These are phyloP conservation scores for Funneliformis caledonium DNA, from an alignment of 371 early-diverging fungal genomes.

Conservation along the genomic window DNA sequence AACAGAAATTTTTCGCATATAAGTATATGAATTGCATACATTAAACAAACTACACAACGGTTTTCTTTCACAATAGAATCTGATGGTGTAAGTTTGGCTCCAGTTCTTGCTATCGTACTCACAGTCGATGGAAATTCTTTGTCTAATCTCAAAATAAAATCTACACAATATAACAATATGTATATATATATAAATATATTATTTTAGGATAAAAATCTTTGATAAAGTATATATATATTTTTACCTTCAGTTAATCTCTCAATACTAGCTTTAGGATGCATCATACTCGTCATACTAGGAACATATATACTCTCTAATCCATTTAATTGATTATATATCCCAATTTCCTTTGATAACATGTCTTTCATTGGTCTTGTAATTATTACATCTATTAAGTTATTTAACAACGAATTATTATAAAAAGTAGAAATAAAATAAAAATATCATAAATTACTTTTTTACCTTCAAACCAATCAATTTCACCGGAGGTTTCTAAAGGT, in stretches of 20 bases:
- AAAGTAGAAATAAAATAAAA: conserved; percentile 33
- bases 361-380: conserved; percentile 85
- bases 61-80: conserved; percentile 49
- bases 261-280: conserved; percentile 65
- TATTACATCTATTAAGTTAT: conserved; percentile 47
- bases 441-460: conserved; percentile 4
- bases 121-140: conserved; percentile 87
- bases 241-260: conserved; percentile 71
- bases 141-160: conserved; percentile 81
- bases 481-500: conserved; percentile 75
- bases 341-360: conserved; percentile 79
- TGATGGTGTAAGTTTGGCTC: conserved; percentile 69
- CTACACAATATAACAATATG: conserved; percentile 41
- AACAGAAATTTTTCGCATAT: neutral
- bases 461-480: conserved; percentile 55
- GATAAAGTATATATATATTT: neutral
- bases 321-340: conserved; percentile 65
- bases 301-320: conserved; percentile 46
- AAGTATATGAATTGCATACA: conserved; percentile 46
- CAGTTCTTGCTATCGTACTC: conserved; percentile 84
- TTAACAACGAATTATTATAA: conserved; percentile 6
- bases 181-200: conserved; percentile 42
- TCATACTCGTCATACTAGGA: conserved; percentile 59
- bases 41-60: conserved; percentile 62
- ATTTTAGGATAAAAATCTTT: neutral